These are phyloP conservation scores for Vitis cinerea DNA, from an alignment of 164 flowering plant genomes.

Conservation along the genomic window DNA sequence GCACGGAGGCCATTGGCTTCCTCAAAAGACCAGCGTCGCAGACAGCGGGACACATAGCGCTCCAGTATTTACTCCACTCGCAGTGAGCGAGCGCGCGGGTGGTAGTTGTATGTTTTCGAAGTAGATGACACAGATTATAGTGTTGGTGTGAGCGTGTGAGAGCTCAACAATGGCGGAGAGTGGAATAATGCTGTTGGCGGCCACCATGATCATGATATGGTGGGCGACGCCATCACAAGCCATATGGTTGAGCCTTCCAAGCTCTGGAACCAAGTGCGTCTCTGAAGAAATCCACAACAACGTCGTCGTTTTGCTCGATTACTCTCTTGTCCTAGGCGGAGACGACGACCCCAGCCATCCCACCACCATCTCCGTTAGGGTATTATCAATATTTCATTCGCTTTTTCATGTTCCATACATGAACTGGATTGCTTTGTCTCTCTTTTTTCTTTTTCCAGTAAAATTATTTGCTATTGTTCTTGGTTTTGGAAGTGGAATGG, in stretches of 20 bases:
- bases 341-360: constrained; percentile 15
- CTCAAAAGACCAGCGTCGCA: no score
- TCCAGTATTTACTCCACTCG: no score
- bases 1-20: no score
- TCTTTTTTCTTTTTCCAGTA: not conserved
- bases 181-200: not conserved
- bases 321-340: constrained; percentile 22
- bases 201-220: not conserved
- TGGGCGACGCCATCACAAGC: constrained; percentile 14
- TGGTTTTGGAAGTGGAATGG: no score
- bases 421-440: not conserved
- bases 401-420: not conserved
- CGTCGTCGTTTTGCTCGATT: constrained; percentile 59
- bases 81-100: no score
- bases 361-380: constrained; percentile 35
- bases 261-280: constrained; percentile 48
- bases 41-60: no score
- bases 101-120: no score
- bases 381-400: not conserved
- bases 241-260: constrained; percentile 45
- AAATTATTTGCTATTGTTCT: no score
- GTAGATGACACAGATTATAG: no score
- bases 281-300: constrained; percentile 55
- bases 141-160: no score
- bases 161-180: constrained; percentile 4